A percentile compares a stretch with the other conserved stretches of the same genome.
Evolutionary conservation across 768 basidiomycete genomes (phyloP).

Genomic region (Dentipellis fragilis): DNA sequence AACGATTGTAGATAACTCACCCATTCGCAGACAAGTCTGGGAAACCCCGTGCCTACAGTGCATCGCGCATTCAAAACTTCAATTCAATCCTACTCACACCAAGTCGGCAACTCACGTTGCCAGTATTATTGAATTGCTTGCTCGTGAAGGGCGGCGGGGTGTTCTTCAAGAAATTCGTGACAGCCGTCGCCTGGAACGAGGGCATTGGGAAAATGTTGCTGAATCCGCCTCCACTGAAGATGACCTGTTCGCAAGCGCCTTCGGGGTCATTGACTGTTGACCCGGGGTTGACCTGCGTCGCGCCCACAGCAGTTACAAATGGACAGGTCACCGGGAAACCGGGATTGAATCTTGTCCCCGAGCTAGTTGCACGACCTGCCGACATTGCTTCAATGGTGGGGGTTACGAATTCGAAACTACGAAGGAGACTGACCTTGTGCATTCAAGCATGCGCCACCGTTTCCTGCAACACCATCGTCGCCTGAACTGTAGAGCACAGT

Average conservation of each 20-base stretch:
- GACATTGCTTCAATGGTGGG: neutral
- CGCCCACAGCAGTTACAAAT: conserved; percentile 28
- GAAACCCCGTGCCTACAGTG: conserved; percentile 18
- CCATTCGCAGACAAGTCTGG: conserved; percentile 27
- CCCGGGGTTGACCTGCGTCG: conserved; percentile 26
- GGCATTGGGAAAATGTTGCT: conserved; percentile 30
- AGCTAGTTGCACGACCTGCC: conserved; percentile 17
- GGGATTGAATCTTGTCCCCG: conserved; percentile 29
- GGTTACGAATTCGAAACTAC: neutral
- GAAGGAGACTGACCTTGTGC: conserved; percentile 14
- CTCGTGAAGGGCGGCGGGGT: conserved; percentile 24
- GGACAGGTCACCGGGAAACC: conserved; percentile 34
- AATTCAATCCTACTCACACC: neutral
- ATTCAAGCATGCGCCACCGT: conserved; percentile 22
- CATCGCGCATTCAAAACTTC: neutral
- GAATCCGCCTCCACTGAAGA: conserved; percentile 32
- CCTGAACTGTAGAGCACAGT: conserved; percentile 36
- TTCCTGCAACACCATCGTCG: conserved; percentile 34
- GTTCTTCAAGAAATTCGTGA: conserved; percentile 20
- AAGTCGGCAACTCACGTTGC: conserved; percentile 13
- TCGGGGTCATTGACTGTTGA: conserved; percentile 26
- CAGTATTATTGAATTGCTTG: conserved; percentile 24
- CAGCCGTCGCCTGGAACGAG: conserved; percentile 22
- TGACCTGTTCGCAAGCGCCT: conserved; percentile 26
- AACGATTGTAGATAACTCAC: too few relatives aligned